These are phyloP conservation scores for Candida maltosa DNA, from an alignment of 805 yeast genomes.

Conservation along the genomic window DNA sequence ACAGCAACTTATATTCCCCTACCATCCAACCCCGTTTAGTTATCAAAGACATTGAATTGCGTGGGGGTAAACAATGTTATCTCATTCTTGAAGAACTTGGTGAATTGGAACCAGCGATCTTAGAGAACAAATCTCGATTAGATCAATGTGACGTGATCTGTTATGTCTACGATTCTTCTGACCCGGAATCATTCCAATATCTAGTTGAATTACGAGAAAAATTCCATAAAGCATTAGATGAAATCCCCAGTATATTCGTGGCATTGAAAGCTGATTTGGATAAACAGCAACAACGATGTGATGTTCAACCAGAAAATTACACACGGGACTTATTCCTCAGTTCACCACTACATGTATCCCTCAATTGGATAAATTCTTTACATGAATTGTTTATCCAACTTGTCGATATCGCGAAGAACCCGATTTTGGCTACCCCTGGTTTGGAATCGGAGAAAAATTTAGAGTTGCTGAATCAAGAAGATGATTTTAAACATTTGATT, in stretches of 20 bases:
- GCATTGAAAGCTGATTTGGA: slow-evolving; percentile 95
- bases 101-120: slow-evolving; percentile 75
- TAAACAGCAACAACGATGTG: slow-evolving; percentile 88
- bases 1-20: slow-evolving; percentile 71
- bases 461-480: too few relatives aligned
- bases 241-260: slow-evolving; percentile 80
- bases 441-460: slow-evolving; percentile 54
- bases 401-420: slow-evolving; percentile 83
- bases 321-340: slow-evolving; percentile 63
- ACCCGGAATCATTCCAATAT: slow-evolving; percentile 90
- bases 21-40: slow-evolving; percentile 78
- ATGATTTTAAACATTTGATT: slow-evolving; percentile 49
- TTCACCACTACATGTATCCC: slow-evolving; percentile 88
- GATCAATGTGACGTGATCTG: slow-evolving; percentile 91
- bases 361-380: slow-evolving; percentile 84
- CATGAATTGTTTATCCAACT: slow-evolving; percentile 82
- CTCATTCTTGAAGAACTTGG: slow-evolving; percentile 88
- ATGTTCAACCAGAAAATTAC: slow-evolving; percentile 82
- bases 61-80: slow-evolving; percentile 95
- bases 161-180: slow-evolving; percentile 88
- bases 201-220: slow-evolving; percentile 64
- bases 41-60: slow-evolving; percentile 87
- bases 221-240: slow-evolving; percentile 54
- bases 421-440: slow-evolving; percentile 76
- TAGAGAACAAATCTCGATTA: slow-evolving; percentile 65